These are phyloP conservation scores for Exophiala lecanii-corni DNA, from an alignment of 2,329 filamentous ascomycete species.

Conservation along the genomic window DNA sequence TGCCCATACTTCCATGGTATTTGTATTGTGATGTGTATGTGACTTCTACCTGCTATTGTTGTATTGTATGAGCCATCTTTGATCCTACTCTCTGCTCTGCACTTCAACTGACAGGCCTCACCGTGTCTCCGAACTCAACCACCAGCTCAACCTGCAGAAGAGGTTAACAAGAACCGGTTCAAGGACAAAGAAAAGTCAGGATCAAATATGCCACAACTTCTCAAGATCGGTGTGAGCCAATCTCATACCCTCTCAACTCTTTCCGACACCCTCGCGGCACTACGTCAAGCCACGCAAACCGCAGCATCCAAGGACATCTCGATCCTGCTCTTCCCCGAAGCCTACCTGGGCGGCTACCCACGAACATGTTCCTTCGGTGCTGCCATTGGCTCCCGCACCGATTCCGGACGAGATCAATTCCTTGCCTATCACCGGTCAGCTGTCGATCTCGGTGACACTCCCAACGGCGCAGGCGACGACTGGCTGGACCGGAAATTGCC, in stretches of 20 bases:
- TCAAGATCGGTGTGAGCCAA: slow-evolving; percentile 45
- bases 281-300: slow-evolving; percentile 58
- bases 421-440: slow-evolving; percentile 72
- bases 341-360: slow-evolving; percentile 87
- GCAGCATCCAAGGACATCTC: slow-evolving; percentile 60
- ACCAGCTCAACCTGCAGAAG: no score
- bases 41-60: no score
- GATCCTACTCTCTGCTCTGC: no score
- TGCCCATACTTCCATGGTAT: no score
- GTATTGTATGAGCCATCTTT: no score
- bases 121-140: no score
- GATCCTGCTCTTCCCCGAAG: slow-evolving; percentile 84
- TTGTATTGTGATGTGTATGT: no score
- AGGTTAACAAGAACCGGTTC: no score
- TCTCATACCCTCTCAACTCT: slow-evolving; percentile 40
- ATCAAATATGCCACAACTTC: slow-evolving; percentile 38
- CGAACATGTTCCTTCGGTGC: slow-evolving; percentile 74
- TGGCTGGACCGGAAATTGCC: slow-evolving; percentile 65
- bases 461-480: slow-evolving; percentile 60
- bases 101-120: no score
- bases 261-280: slow-evolving; percentile 59
- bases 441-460: slow-evolving; percentile 80
- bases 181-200: no score
- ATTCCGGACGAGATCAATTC: slow-evolving; percentile 73
- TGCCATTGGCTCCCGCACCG: slow-evolving; percentile 63